These are phyloP conservation scores for Thalassiosira ordinaria DNA, from an alignment of 352 stramenopile species.

Conservation along the genomic window DNA sequence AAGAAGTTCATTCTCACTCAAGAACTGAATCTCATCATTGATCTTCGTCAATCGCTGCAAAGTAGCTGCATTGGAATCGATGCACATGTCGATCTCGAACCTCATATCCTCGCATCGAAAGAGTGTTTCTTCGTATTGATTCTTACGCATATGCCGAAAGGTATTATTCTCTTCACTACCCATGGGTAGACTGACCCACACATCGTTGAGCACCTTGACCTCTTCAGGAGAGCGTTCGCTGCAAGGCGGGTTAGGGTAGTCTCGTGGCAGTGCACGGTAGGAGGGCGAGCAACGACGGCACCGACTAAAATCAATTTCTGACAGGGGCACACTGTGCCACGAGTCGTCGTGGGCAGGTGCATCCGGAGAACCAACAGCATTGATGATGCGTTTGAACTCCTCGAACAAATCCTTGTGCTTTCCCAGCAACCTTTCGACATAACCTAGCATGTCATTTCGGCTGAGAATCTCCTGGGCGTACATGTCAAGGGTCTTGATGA, in stretches of 20 bases:
- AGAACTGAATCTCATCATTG: conserved; percentile 54
- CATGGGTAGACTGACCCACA: conserved; percentile 97
- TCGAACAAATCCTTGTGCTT: conserved; percentile 88
- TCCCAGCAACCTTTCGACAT: conserved; percentile 86
- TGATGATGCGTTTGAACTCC: conserved; percentile 87
- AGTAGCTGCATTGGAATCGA: conserved; percentile 95
- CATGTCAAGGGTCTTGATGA: conserved; percentile 98
- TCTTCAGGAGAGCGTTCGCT: conserved; percentile 92
- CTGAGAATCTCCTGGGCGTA: conserved; percentile 97
- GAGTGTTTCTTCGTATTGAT: conserved; percentile 98
- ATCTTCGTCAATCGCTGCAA: conserved; percentile 96
- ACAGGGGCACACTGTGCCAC: conserved; percentile 85
- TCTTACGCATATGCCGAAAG: conserved; percentile 97
- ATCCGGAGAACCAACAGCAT: conserved; percentile 60
- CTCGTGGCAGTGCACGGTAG: conserved; percentile 96
- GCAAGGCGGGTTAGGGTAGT: conserved; percentile 97
- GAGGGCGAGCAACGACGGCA: conserved; percentile 81
- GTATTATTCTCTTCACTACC: conserved; percentile 97
- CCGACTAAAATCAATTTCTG: conserved; percentile 86
- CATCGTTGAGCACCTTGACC: conserved; percentile 92
- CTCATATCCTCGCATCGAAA: conserved; percentile 99
- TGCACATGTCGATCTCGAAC: conserved; percentile 95
- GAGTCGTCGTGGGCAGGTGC: conserved; percentile 79
- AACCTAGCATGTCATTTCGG: conserved; percentile 87
- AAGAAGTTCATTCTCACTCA: conserved; percentile 48